Evolutionary conservation across 192 early-diverging fungal genomes (phyloP).

Genomic region (Glomus cerebriforme): DNA sequence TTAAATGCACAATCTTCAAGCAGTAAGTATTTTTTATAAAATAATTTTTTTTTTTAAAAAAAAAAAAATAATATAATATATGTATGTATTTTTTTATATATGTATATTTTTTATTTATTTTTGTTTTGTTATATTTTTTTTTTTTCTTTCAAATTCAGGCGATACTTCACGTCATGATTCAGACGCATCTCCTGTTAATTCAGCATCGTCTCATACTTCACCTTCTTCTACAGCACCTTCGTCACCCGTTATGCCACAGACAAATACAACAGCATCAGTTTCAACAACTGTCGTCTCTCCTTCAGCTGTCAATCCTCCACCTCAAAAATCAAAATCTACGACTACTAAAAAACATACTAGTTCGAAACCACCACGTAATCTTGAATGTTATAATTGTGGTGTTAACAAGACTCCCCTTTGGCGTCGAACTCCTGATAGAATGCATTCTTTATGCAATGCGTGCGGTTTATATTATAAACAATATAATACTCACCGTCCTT

Average conservation of each 20-base stretch:
- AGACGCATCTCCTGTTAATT: neutral
- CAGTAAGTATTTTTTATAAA: neutral
- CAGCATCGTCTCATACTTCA: neutral
- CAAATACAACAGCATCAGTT: neutral
- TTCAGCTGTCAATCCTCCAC: neutral
- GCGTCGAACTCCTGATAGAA: constrained; percentile 74
- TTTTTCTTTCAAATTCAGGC: neutral
- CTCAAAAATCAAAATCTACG: constrained; percentile 33
- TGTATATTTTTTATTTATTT: neutral
- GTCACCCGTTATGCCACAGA: neutral
- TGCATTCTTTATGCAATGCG: constrained; percentile 84
- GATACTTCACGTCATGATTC: constrained; percentile 7
- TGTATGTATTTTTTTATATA: neutral
- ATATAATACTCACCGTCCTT: constrained; percentile 59
- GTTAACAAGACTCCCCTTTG: constrained; percentile 78
- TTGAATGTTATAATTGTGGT: constrained; percentile 77
- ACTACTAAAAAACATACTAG: constrained; percentile 45
- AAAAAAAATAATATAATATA: neutral
- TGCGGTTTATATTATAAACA: constrained; percentile 73
- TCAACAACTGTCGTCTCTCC: neutral
- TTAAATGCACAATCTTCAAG: neutral
- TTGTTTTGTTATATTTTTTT: neutral
- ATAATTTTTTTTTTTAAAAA: neutral
- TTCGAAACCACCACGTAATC: constrained; percentile 47
- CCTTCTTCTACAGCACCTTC: neutral